phyloP scores from a whole-genome alignment of 306 rosid genomes.

The Alnus glutinosa region DNA sequence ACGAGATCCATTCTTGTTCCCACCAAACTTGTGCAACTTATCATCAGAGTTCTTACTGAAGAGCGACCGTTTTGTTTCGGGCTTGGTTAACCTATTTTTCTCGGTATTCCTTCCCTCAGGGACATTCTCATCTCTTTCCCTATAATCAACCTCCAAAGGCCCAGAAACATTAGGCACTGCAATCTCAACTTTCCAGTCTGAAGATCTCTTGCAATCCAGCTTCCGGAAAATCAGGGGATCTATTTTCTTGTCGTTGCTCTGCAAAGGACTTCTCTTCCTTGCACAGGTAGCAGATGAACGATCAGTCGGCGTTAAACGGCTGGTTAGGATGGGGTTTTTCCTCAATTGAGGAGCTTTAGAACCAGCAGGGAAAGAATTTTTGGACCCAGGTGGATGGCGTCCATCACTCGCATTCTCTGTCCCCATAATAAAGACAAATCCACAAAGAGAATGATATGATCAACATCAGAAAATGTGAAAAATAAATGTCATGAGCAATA shows the following conservation, averaged over 20 bases:
- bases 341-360: conserved; percentile 47
- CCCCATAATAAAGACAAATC: conserved; percentile 23
- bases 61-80: conserved; percentile 53
- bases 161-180: conserved; percentile 34
- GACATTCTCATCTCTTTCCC: conserved; percentile 50
- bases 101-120: conserved; percentile 46
- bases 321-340: conserved; percentile 40
- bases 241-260: conserved; percentile 43
- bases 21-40: conserved; percentile 52
- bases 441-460: conserved; percentile 8
- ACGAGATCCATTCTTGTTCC: conserved; percentile 70
- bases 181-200: conserved; percentile 59
- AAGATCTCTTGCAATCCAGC: conserved; percentile 41
- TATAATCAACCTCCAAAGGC: conserved; percentile 36
- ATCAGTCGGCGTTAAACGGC: conserved; percentile 56
- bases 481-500: conserved; percentile 13
- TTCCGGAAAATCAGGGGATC: conserved; percentile 44
- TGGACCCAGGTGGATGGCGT: conserved; percentile 48
- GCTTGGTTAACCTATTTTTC: conserved; percentile 46
- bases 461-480: conserved; percentile 23
- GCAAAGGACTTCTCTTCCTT: conserved; percentile 46
- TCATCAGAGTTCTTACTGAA: conserved; percentile 52
- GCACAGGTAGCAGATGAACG: conserved; percentile 60
- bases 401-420: conserved; percentile 70
- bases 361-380: conserved; percentile 46